Percentiles rank a stretch among this genome's conserved stretches.
phyloP scores from a whole-genome alignment of 2,329 filamentous ascomycete species.

The Lachnellula arida region DNA sequence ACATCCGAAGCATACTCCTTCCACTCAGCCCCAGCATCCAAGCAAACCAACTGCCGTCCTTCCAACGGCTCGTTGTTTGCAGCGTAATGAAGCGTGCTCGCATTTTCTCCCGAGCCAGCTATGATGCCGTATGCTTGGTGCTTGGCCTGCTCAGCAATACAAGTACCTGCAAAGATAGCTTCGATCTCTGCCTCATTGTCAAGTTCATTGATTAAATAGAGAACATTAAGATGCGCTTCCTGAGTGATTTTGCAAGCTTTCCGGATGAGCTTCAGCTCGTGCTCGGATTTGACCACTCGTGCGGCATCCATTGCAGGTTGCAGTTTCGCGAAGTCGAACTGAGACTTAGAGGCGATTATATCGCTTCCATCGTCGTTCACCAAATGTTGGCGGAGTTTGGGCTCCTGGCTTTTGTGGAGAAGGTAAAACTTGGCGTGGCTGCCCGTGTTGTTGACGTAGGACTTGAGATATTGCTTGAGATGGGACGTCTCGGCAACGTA shows the following conservation, averaged over 20 bases:
- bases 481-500: slow-evolving; percentile 55
- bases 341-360: not conserved
- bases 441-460: slow-evolving; percentile 37
- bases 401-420: slow-evolving; percentile 40
- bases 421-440: slow-evolving; percentile 38
- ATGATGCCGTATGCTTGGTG: slow-evolving; percentile 86
- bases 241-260: slow-evolving; percentile 78
- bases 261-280: slow-evolving; percentile 78
- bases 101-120: slow-evolving; percentile 77
- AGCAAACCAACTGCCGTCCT: slow-evolving; percentile 67
- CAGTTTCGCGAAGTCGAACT: slow-evolving; percentile 49
- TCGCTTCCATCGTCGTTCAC: not conserved
- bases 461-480: slow-evolving; percentile 47
- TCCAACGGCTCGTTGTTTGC: slow-evolving; percentile 70
- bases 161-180: slow-evolving; percentile 68
- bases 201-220: slow-evolving; percentile 57
- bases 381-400: slow-evolving; percentile 3
- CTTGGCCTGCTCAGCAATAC: slow-evolving; percentile 67
- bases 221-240: slow-evolving; percentile 68
- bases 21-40: slow-evolving; percentile 87
- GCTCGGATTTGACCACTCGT: slow-evolving; percentile 77
- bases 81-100: slow-evolving; percentile 80
- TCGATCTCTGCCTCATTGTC: slow-evolving; percentile 80
- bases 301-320: slow-evolving; percentile 72
- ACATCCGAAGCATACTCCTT: slow-evolving; percentile 84